Base-by-base conservation (phyloP, 2,329 filamentous ascomycete genomes). In the Grosmannia clavigera region DNA sequence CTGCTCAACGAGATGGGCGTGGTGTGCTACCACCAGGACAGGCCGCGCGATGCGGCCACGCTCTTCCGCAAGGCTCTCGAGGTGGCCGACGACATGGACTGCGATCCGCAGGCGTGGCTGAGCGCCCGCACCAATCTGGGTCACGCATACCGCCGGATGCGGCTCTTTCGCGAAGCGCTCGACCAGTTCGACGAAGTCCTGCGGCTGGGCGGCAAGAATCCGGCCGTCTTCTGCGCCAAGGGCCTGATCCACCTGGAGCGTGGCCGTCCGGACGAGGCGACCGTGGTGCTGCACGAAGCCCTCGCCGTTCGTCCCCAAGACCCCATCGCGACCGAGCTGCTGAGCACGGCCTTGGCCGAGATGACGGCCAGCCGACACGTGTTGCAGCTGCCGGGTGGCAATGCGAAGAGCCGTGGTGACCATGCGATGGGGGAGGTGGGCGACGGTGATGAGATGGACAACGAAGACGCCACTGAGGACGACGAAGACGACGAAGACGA, bases 1-100 rank as follows among this genome's bases (percentile, higher is more conserved):
- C 82, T 99, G 4, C 79, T 99, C 60, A 99, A 99, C 70, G 94
- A 99, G 74, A 86, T 97, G 75, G 95, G 92, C 4, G 86, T 97
- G 4, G 91, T 96, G n/a, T 86, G 90, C 65, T 99, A 96, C 69
- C 91, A 97, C 70, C 90, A 96, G 70, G 85, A 89, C 66, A 82
- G 88, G 57, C 81, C 90, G 7, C 79, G 84, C 61, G 85, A 88
- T 29, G 90, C 94, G 0, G 83, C 89, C 11, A 80, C 83, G 35
- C 82, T 92, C 63, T 97, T 99, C 71, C 79, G 80, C 9, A 82
- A 85, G 63, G 89, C 94, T 0, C 81, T 99, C 22, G 76, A 81
- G 55, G 83, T 96, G 58, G 88, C 91, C 2, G 81, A 85, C 4
- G 86, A 92, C 46, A 90, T 95, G 63, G 86, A 90, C 63, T 87